These are phyloP conservation scores for Fusarium sp. DNA, from an alignment of 2,329 filamentous ascomycete species.

Conservation along the genomic window DNA sequence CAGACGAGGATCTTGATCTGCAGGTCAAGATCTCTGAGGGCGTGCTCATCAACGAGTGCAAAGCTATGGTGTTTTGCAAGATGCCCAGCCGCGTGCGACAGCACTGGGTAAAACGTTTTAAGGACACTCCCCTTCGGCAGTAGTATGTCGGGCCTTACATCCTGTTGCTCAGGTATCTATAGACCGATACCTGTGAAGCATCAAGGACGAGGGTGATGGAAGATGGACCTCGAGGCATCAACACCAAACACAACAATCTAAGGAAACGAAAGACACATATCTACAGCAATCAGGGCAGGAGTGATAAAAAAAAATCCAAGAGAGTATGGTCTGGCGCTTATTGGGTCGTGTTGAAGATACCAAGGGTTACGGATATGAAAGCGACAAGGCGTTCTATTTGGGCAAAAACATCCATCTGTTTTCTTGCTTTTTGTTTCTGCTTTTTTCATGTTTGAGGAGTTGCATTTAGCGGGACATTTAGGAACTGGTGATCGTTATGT, in stretches of 20 bases:
- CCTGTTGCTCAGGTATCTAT: background rate
- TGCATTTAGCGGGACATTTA: conserved; percentile 29
- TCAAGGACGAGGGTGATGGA: background rate
- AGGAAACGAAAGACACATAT: conserved; percentile 2
- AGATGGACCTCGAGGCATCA: background rate
- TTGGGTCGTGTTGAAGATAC: conserved; percentile 38
- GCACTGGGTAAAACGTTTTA: conserved; percentile 65
- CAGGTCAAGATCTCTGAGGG: conserved; percentile 69
- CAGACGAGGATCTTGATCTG: conserved; percentile 65
- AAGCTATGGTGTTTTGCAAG: conserved; percentile 70
- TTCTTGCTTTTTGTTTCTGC: background rate
- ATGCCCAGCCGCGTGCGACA: conserved; percentile 62
- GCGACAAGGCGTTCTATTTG: conserved; percentile 31
- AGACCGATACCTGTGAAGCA: background rate
- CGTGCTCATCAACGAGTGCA: conserved; percentile 66
- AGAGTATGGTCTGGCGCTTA: conserved; percentile 37
- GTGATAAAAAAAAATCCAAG: conserved; percentile 1
- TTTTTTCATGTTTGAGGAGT: conserved; percentile 2
- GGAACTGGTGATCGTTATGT: background rate
- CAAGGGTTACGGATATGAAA: conserved; percentile 38
- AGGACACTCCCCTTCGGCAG: conserved; percentile 48
- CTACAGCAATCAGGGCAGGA: background rate
- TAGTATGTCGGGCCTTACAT: background rate
- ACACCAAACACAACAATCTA: conserved; percentile 4
- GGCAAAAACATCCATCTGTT: conserved; percentile 21